A percentile compares a stretch with the other conserved stretches of the same genome.
phyloP scores from a whole-genome alignment of 75 land plant species.

The Cunninghamia lanceolata region DNA sequence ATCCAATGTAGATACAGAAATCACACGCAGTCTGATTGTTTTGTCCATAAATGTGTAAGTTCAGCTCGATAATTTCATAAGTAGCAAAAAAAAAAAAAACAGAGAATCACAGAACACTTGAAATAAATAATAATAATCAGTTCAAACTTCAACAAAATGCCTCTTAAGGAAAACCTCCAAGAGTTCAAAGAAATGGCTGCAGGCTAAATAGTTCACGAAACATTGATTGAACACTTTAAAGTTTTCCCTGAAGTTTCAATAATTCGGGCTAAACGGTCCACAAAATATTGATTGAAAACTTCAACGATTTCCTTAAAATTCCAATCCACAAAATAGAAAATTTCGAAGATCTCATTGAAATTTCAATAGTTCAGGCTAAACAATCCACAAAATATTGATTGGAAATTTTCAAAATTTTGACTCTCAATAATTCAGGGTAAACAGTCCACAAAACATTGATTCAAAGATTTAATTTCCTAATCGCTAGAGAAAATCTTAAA shows the following conservation, averaged over 20 bases:
- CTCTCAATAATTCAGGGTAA: no score
- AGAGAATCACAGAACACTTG: neutral
- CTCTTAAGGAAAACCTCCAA: neutral
- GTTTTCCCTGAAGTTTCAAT: neutral
- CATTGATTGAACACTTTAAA: neutral
- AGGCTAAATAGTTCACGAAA: neutral
- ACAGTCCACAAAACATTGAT: no score
- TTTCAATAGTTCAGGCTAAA: no score
- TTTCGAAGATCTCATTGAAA: no score
- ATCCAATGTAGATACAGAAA: neutral
- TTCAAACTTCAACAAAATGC: neutral
- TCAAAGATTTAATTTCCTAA: no score
- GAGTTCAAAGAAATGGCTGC: neutral
- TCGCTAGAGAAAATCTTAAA: neutral
- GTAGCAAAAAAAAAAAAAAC: neutral
- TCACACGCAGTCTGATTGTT: neutral
- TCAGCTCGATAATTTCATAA: neutral
- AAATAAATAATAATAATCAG: neutral
- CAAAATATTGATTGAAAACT: no score
- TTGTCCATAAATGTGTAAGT: neutral
- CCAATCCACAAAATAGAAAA: no score
- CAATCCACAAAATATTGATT: no score
- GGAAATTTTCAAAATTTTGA: no score
- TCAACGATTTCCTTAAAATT: no score
- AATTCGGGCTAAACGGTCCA: neutral